Evolutionary conservation across 305 asterid genomes (phyloP).

Genomic region (Fraxinus floribunda): DNA sequence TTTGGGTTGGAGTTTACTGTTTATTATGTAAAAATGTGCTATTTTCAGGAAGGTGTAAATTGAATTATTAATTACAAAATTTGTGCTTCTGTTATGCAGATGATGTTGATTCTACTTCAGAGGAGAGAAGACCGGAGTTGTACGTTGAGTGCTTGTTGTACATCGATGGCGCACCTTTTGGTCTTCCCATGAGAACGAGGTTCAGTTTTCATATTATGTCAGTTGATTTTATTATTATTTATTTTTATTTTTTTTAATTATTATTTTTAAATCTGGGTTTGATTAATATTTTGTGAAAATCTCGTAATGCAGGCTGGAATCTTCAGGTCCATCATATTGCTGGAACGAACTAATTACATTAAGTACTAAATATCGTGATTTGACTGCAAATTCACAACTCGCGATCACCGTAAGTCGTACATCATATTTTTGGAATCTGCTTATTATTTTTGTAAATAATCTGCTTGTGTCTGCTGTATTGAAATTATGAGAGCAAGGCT

Average conservation of each 20-base stretch:
- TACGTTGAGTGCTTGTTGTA: conserved; percentile 77
- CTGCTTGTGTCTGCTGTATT: neutral
- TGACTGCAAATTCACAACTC: conserved; percentile 88
- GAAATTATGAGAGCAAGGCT: neutral
- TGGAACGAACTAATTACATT: conserved; percentile 90
- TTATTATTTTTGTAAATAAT: neutral
- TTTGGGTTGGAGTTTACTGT: neutral
- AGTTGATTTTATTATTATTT: neutral
- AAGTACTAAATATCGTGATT: conserved; percentile 91
- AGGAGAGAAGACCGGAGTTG: conserved; percentile 76
- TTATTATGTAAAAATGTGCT: neutral
- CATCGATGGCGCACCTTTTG: conserved; percentile 95
- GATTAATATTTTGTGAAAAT: conserved; percentile 12
- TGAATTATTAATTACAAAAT: conserved; percentile 8
- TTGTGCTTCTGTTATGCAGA: conserved; percentile 37
- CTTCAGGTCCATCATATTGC: conserved; percentile 71
- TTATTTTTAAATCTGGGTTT: neutral
- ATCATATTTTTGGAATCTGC: conserved; percentile 1
- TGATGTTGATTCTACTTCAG: conserved; percentile 50
- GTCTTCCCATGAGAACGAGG: conserved; percentile 98
- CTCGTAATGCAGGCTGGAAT: conserved; percentile 61
- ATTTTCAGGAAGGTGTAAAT: conserved; percentile 16
- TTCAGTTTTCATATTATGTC: conserved; percentile 21
- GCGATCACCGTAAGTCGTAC: conserved; percentile 63
- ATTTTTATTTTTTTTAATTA: neutral